Evolutionary conservation across 1,284 basidiomycete species (phyloP).

Genomic region (Pseudozyma pruni): DNA sequence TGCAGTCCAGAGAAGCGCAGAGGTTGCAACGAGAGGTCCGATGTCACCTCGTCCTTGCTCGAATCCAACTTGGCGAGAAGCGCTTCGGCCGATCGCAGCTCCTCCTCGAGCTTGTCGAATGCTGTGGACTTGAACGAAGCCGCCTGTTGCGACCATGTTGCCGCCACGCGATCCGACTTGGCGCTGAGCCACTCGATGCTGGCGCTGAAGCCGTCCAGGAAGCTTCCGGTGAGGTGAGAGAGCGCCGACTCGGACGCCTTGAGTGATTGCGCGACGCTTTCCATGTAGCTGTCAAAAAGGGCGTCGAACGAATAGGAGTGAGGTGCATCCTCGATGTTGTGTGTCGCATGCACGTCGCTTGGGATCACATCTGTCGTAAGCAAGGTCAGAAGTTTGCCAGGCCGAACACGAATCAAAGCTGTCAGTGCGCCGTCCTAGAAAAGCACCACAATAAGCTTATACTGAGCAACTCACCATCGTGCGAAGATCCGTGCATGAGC

Average conservation of each 20-base stretch:
- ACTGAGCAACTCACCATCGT: conserved; percentile 34
- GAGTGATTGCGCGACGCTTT: conserved; percentile 23
- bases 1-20: conserved; percentile 47
- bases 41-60: background rate
- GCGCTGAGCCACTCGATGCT: conserved; percentile 41
- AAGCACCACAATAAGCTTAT: too few relatives aligned
- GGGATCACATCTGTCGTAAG: conserved; percentile 37
- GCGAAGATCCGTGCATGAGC: conserved; percentile 38
- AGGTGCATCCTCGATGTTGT: conserved; percentile 33
- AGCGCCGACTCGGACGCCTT: conserved; percentile 30
- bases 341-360: conserved; percentile 25
- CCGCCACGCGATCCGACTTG: conserved; percentile 4
- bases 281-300: conserved; percentile 41
- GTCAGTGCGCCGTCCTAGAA: background rate
- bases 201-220: conserved; percentile 31
- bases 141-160: conserved; percentile 29
- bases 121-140: conserved; percentile 32
- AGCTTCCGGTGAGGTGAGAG: conserved; percentile 32
- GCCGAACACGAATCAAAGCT: background rate
- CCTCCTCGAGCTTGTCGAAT: conserved; percentile 34
- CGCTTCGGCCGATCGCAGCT: conserved; percentile 35
- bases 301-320: conserved; percentile 43
- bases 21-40: conserved; percentile 39
- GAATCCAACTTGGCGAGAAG: conserved; percentile 24
- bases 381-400: background rate